Evolutionary conservation across 768 basidiomycete genomes (phyloP).

Genomic region (Mycena olivaceomarginata): DNA sequence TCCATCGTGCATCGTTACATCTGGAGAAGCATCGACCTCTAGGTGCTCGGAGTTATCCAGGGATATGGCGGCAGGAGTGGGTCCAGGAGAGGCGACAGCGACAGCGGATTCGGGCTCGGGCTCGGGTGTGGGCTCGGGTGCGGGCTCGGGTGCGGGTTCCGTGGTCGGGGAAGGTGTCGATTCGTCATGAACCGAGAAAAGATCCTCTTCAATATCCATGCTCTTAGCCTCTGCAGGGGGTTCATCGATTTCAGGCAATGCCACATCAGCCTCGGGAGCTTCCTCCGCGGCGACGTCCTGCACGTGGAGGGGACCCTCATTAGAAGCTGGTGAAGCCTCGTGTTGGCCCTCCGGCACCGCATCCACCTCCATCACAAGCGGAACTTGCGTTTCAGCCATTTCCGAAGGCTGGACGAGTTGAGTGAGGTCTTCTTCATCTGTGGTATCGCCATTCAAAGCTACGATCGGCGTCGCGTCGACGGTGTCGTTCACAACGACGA

Average conservation of each 20-base stretch:
- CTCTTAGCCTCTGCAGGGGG: slow-evolving; percentile 31
- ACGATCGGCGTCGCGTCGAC: slow-evolving; percentile 30
- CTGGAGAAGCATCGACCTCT: slow-evolving; percentile 13
- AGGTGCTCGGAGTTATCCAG: background rate
- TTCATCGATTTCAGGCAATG: slow-evolving; percentile 35
- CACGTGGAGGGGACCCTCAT: slow-evolving; percentile 33
- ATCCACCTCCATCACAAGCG: slow-evolving; percentile 33
- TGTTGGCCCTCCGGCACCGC: slow-evolving; percentile 19
- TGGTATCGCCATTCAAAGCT: slow-evolving; percentile 34
- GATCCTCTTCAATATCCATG: slow-evolving; percentile 42
- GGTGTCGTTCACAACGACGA: slow-evolving; percentile 39
- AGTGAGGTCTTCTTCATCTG: slow-evolving; percentile 42
- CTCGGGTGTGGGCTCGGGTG: background rate
- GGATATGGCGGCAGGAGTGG: background rate
- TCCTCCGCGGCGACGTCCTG: slow-evolving; percentile 42
- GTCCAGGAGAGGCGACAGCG: slow-evolving; percentile 13
- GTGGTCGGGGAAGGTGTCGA: slow-evolving; percentile 36
- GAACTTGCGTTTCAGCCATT: slow-evolving; percentile 23
- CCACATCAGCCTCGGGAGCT: slow-evolving; percentile 40
- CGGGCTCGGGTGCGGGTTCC: slow-evolving; percentile 19
- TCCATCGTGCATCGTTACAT: slow-evolving; percentile 38
- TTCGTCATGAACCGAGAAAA: slow-evolving; percentile 42
- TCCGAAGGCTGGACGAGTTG: slow-evolving; percentile 31
- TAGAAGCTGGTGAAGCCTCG: slow-evolving; percentile 30
- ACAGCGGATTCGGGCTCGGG: background rate